These are phyloP conservation scores for Trichoderma sp. DNA, from an alignment of 2,329 filamentous ascomycete species.

Conservation along the genomic window DNA sequence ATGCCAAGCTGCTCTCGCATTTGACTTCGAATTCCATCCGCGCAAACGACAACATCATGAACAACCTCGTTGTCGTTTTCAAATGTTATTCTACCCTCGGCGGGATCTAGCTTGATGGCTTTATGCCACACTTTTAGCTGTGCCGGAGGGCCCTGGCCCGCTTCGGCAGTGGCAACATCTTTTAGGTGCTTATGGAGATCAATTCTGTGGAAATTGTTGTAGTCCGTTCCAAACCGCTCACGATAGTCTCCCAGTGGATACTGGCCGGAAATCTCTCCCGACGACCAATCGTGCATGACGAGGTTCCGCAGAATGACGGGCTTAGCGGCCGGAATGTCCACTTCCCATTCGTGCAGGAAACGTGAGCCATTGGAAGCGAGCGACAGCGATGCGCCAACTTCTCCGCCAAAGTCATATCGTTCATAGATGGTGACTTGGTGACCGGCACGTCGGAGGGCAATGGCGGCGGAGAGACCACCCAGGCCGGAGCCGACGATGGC, in stretches of 20 bases:
- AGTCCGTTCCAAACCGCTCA: constrained; percentile 59
- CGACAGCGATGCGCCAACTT: constrained; percentile 63
- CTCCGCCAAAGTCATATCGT: constrained; percentile 61
- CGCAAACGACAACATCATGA: constrained; percentile 60
- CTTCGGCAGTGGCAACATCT: constrained; percentile 51
- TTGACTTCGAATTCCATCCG: constrained; percentile 62
- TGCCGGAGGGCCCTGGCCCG: constrained; percentile 54
- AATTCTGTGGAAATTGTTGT: constrained; percentile 66
- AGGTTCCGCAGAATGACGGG: constrained; percentile 61
- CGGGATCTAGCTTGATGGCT: constrained; percentile 51
- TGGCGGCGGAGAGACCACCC: constrained; percentile 42
- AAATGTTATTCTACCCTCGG: constrained; percentile 51
- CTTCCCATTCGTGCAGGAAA: constrained; percentile 63
- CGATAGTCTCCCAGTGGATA: constrained; percentile 63
- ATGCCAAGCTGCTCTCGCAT: constrained; percentile 59
- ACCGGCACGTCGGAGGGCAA: constrained; percentile 43
- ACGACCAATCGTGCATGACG: constrained; percentile 65
- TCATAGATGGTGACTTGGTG: constrained; percentile 60
- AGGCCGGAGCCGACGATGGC: constrained; percentile 43
- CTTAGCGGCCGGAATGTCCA: constrained; percentile 59
- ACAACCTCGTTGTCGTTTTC: constrained; percentile 47
- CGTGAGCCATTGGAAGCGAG: constrained; percentile 66
- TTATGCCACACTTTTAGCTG: constrained; percentile 55
- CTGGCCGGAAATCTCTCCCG: constrained; percentile 58
- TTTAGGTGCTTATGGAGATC: constrained; percentile 64